Conservation (phyloP, 345 rosid species). For the Gossypium anomalum region DNA sequence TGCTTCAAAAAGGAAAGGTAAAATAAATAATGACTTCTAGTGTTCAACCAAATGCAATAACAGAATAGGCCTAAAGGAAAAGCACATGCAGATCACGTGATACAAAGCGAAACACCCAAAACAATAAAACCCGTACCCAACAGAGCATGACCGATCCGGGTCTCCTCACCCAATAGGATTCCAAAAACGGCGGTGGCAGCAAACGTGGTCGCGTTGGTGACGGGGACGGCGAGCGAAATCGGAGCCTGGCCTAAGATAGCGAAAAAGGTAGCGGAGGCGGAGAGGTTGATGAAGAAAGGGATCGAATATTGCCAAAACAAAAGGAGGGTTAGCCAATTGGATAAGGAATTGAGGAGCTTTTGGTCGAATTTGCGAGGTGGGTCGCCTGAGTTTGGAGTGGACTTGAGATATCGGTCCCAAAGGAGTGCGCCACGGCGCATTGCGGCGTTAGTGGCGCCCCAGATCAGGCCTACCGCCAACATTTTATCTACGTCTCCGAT, state of each 20-base stretch:
- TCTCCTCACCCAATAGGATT: constrained; percentile 66
- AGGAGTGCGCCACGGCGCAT: constrained; percentile 88
- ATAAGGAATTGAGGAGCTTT: constrained; percentile 37
- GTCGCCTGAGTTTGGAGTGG: constrained; percentile 24
- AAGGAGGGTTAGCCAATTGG: constrained; percentile 53
- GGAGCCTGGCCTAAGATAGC: constrained; percentile 64
- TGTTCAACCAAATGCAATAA: background rate
- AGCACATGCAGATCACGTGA: constrained; percentile 22
- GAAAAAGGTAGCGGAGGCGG: constrained; percentile 89
- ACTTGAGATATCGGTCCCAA: constrained; percentile 47
- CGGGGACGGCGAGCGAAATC: constrained; percentile 81
- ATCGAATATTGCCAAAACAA: constrained; percentile 86
- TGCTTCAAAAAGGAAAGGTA: background rate
- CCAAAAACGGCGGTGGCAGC: constrained; percentile 87
- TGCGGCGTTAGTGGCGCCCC: constrained; percentile 92
- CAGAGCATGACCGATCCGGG: constrained; percentile 49
- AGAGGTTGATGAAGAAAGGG: constrained; percentile 78
- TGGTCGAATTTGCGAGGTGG: constrained; percentile 25
- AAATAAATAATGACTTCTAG: background rate
- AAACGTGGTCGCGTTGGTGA: constrained; percentile 87
- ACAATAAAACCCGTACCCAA: constrained; percentile 64
- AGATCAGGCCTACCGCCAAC: constrained; percentile 80
- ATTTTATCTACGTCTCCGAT: constrained; percentile 67
- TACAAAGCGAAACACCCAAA: constrained; percentile 79
- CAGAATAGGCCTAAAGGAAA: background rate